Evolutionary conservation across 305 asterid species (phyloP), one percentile per base, ranked within the genome.

Genomic region (Fraxinus sp.): DNA sequence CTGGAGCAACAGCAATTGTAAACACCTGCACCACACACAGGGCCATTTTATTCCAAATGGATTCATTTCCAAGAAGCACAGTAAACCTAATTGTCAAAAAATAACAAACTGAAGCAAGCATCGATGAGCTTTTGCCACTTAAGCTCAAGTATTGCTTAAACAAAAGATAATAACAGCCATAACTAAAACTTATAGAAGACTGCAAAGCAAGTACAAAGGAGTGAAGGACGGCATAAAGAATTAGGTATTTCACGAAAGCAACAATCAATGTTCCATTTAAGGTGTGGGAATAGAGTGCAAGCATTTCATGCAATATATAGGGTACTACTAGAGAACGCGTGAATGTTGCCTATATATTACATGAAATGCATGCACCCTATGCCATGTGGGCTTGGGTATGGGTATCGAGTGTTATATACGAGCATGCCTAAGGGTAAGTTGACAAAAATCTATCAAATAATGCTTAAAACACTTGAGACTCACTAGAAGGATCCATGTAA

Each of bases 1-100:
- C 98, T 5, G 95, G 94, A 81, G 98, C 99, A 84, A 96, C 98
- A 30, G 95, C 89, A 36, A 96, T 88, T 10, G 93, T 91, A 84
- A 94, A 96, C 77, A 91, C 95, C 99, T 95, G 91, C 88, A 88
- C 52, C 89, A 85, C 64, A 72, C 55, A 74, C 22, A 74, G 33
- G 37, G 44, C 39, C 82, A 73, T 78, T 82, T 59, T 80, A 77
- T 77, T 79, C 70, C 72, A 24, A 84, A 46, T 18, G 24, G 9
- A 7, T 74, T 78, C n/a, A 80, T 74, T 62, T 35, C 74, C 76
- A 32, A 30, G 44, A 14, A 32, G 76, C 14, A 7, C 11, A 14
- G 4, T 32, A 78, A 64, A 52, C 74, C 55, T 13, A 16, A 76
- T 30, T 24, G 79, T 71, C 2, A 59, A 9, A 39, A 7, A 72